A percentile compares a stretch with the other conserved stretches of the same genome.
Evolutionary conservation across 129 eudicot genomes (phyloP).

Genomic region (Silybum marianum): DNA sequence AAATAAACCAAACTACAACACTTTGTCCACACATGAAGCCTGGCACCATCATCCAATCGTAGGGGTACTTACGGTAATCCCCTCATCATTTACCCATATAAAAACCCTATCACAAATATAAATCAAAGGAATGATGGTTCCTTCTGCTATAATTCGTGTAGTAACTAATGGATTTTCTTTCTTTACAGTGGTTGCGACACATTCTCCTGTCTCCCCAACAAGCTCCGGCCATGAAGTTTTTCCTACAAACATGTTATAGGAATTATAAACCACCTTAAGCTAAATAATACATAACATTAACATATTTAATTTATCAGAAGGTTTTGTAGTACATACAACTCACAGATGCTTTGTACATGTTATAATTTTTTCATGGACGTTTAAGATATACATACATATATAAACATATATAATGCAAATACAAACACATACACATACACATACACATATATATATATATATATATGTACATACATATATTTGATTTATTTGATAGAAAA

Average conservation of each 20-base stretch:
- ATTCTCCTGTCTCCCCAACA: constrained; percentile 14
- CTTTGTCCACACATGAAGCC: background rate
- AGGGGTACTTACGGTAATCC: constrained; percentile 10
- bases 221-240: constrained; percentile 36
- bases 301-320: no score
- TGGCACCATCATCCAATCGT: background rate
- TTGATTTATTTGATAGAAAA: background rate
- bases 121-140: constrained; percentile 16
- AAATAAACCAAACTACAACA: background rate
- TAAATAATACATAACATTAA: no score
- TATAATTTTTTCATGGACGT: background rate
- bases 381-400: background rate
- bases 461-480: background rate
- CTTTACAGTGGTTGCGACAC: constrained; percentile 6
- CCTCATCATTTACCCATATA: constrained; percentile 21
- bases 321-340: no score
- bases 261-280: background rate
- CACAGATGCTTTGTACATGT: background rate
- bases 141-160: constrained; percentile 17
- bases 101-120: constrained; percentile 36
- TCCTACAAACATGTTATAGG: constrained; percentile 1
- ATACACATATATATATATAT: no score
- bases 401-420: background rate
- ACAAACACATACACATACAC: no score
- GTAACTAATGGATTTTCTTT: constrained; percentile 24